A percentile compares a stretch with the other conserved stretches of the same genome.
Evolutionary conservation across 495 filamentous ascomycete genomes (phyloP).

Genomic region (Hypoxylon lenormandii): DNA sequence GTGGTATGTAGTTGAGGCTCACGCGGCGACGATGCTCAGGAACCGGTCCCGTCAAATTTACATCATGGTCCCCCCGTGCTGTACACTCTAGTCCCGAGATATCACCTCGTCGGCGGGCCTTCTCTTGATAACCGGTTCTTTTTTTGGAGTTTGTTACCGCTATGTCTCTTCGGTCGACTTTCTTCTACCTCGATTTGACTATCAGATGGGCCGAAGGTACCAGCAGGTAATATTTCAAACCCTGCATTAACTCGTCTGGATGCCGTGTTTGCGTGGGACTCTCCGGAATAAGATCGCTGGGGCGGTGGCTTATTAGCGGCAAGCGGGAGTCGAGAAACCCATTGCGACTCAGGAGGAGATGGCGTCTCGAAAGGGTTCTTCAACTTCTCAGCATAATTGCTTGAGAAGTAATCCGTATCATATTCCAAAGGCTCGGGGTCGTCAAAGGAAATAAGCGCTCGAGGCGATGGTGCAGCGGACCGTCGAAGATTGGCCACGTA

Average conservation of each 20-base stretch:
- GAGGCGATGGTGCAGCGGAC: slow-evolving; percentile 22
- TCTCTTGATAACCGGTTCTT: slow-evolving; percentile 36
- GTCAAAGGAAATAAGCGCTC: slow-evolving; percentile 23
- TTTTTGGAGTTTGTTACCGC: slow-evolving; percentile 34
- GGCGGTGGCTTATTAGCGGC: slow-evolving; percentile 45
- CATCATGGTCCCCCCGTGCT: slow-evolving; percentile 17
- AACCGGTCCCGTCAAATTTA: slow-evolving; percentile 10
- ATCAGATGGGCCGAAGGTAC: slow-evolving; percentile 57
- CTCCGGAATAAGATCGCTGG: slow-evolving; percentile 52
- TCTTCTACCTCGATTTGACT: slow-evolving; percentile 36
- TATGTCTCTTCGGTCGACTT: slow-evolving; percentile 20
- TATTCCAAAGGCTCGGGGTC: slow-evolving; percentile 9
- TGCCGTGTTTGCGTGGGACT: slow-evolving; percentile 60
- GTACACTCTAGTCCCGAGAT: slow-evolving; percentile 14
- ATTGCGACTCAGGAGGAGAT: slow-evolving; percentile 13
- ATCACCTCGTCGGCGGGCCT: slow-evolving; percentile 21
- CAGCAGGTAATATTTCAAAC: slow-evolving; percentile 71
- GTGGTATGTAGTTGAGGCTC: slow-evolving; percentile 16
- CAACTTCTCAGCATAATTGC: slow-evolving; percentile 31
- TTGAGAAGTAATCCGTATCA: slow-evolving; percentile 24
- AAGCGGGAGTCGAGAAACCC: slow-evolving; percentile 38
- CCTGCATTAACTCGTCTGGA: slow-evolving; percentile 70
- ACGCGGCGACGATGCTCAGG: slow-evolving; percentile 15
- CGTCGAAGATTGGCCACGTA: slow-evolving; percentile 41
- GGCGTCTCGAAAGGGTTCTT: slow-evolving; percentile 39